phyloP scores from a whole-genome alignment of 108 stramenopile species.

The Seminavis robusta region DNA sequence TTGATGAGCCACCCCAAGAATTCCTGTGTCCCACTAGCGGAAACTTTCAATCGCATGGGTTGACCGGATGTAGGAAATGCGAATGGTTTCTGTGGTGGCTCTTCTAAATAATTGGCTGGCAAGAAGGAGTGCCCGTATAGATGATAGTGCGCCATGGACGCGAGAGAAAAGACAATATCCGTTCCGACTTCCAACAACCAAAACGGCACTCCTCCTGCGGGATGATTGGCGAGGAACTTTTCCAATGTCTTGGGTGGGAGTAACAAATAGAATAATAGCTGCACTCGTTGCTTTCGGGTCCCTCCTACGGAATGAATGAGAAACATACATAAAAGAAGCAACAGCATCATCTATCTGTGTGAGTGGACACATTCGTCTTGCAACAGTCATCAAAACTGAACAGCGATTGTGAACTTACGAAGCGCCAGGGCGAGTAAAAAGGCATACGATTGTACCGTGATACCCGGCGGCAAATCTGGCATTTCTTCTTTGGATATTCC shows the following conservation, averaged over 20 bases:
- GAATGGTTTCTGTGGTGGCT: neutral
- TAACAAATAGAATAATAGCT: constrained; percentile 66
- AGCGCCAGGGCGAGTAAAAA: constrained; percentile 58
- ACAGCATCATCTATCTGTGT: too few species aligned
- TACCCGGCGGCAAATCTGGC: constrained; percentile 42
- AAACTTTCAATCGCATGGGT: neutral
- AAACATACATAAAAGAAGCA: too few species aligned
- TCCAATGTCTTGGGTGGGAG: constrained; percentile 49
- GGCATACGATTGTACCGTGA: constrained; percentile 45
- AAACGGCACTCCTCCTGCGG: constrained; percentile 70
- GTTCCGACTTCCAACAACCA: constrained; percentile 75
- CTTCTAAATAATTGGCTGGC: constrained; percentile 19
- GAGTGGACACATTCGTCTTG: too few species aligned
- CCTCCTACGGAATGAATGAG: constrained; percentile 51
- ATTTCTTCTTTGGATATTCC: constrained; percentile 6
- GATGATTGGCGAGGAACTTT: constrained; percentile 54
- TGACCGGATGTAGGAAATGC: neutral
- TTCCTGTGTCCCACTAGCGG: neutral
- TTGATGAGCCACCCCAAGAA: too few species aligned
- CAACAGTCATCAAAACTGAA: too few species aligned
- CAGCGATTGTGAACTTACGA: too few species aligned
- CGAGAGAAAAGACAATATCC: constrained; percentile 46
- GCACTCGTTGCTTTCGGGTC: constrained; percentile 61
- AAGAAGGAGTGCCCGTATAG: constrained; percentile 48
- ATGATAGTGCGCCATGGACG: constrained; percentile 72